Evolutionary conservation across 345 rosid species (phyloP), one percentile per base, ranked within the genome.

Genomic region (Syzygium jambos): DNA sequence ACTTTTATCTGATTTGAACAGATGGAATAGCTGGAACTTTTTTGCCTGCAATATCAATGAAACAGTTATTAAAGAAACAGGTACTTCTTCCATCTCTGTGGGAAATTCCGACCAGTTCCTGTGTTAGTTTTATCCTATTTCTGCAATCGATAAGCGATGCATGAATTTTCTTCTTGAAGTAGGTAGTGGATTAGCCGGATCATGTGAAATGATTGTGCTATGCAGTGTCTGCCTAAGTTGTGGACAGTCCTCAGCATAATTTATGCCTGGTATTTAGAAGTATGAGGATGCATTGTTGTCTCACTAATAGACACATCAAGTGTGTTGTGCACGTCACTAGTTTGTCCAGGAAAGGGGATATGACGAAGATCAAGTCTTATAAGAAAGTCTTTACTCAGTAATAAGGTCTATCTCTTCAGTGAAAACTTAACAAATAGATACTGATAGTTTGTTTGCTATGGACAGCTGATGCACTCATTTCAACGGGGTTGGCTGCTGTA

Each of bases 21-120:
- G 99, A 86, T 97, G 99, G 99, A 98, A 95, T 90, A 98, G 99
- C 94, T 98, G 99, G 99, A 98, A 98, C 88, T 96, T 94, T 93
- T 98, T 95, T 90, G 99, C 95, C 86, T 97, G 99, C 90, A 90
- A 93, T 90, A 94, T 97, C 91, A 93, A 91, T 85, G 99, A 95
- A 90, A 93, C 95, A 0, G 93, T 98, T 63, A 96, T 98, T 88
- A 95, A 93, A 94, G 97, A 98, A 91, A 96, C 98, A 85, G 95
- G 99, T 98, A 90, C 16, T 85, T 87, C 29, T 78, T 17, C 84
- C 73, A 30, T 73, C 86, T 84, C 63, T 19, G 22, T 41, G 16
- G 86, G 46, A 73, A 73, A 38, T 73, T 38, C 34, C 27, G 4
- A 19, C 82, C 49, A 5, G 82, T 73, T 34, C 82, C 49, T 38